Evolutionary conservation across 176 grass and related monocot genomes (phyloP), one percentile per base, ranked within the genome.

Genomic region (Avena eriantha): DNA sequence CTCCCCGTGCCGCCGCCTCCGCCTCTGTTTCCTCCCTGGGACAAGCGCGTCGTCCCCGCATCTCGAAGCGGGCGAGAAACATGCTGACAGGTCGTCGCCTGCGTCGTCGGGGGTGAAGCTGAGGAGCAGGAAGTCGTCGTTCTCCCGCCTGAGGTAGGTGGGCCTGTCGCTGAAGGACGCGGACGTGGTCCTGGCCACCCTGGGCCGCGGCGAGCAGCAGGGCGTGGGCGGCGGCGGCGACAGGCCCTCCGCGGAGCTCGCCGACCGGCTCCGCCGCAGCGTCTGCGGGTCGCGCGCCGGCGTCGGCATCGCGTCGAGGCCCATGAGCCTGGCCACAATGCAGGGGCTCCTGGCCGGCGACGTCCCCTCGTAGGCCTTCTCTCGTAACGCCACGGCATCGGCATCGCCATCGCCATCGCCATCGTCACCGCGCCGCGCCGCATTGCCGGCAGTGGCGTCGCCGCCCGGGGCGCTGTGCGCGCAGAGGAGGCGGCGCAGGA

Each of bases 291-390:
- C 61, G 18, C 13, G 70, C 7, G 69, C 17, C 65, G 43, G 3
- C 51, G 68, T 22, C 19, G 92, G 94, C 94, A 99, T 93, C 7
- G 92, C 79, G 81, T 97, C 92, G 26, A 99, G 80, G 41, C 97
- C 97, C 97, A 99, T 99, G 14, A 99, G 71, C 36, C 97, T 86
- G 3, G 94, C 97, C 85, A 99, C 97, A n/a, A 99, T 83, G 87
- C 76, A 85, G 22, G 97, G 97, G 63, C 86, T 93, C 77, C 59
- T 49, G 11, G 54, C 36, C 3, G 68, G 84, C 76, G 23, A 26
- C 26, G 83, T 75, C 59, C 4, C 54, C 26, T 55, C 46, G 14
- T n/a, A 0, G 11, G 7, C 8, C 35, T 26, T 23, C 45, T 26
- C 19, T 10, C 41, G 2, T 17, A 47, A 8, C 45, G 45, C 45